A percentile compares a stretch with the other conserved stretches of the same genome.
Conservation (phyloP, 371 early-diverging fungal genomes). For the Mortierella sp. region DNA sequence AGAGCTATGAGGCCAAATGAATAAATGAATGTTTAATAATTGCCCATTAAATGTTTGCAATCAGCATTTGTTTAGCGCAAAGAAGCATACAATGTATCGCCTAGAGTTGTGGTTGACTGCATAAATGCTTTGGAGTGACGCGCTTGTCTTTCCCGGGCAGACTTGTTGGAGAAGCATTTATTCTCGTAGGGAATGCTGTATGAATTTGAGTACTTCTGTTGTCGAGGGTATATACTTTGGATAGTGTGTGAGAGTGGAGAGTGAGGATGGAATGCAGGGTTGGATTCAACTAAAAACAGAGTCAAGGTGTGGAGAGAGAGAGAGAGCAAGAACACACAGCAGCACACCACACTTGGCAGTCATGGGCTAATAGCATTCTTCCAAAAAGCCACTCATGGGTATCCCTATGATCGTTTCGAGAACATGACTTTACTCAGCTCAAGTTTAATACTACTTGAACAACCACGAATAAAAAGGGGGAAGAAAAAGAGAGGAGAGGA, state of each 20-base stretch:
- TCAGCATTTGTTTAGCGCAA: background rate
- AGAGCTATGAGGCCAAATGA: constrained; percentile 32
- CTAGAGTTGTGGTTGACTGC: constrained; percentile 60
- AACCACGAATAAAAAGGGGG: constrained; percentile 3
- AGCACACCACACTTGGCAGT: background rate
- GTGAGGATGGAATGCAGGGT: background rate
- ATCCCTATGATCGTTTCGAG: background rate
- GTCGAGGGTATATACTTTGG: background rate
- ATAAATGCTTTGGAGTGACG: constrained; percentile 66
- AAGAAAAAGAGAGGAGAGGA: background rate
- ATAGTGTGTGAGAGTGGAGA: background rate
- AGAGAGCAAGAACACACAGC: background rate
- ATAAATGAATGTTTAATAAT: background rate
- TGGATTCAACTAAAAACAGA: background rate
- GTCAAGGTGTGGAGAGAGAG: background rate
- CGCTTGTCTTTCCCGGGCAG: constrained; percentile 74
- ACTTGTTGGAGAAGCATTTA: constrained; percentile 74
- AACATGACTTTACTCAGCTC: background rate
- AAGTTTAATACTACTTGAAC: background rate
- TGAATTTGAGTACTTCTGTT: background rate
- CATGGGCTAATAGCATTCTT: background rate
- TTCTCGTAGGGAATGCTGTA: background rate
- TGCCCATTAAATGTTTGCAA: background rate
- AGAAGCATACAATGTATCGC: constrained; percentile 66
- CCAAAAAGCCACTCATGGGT: background rate